Conservation (phyloP, 2,329 filamentous ascomycete species). For the Zarea fungicola region DNA sequence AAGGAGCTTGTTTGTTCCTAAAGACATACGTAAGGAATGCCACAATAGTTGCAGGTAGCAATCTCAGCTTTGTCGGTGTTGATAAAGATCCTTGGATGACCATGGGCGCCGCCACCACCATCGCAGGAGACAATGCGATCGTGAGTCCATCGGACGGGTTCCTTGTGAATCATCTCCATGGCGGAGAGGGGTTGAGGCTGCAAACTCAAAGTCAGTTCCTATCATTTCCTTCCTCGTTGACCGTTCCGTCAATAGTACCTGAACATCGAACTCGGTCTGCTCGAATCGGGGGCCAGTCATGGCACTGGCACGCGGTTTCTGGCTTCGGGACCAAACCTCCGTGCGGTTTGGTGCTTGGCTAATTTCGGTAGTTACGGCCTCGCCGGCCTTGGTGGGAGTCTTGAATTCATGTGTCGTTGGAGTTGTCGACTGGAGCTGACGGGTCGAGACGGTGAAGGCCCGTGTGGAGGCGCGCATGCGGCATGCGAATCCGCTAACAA, state of each 20-base stretch:
- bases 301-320: slow-evolving; percentile 72
- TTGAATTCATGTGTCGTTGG: slow-evolving; percentile 32
- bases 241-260: slow-evolving; percentile 52
- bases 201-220: slow-evolving; percentile 14
- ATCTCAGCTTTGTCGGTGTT: slow-evolving; percentile 98
- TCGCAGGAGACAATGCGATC: slow-evolving; percentile 79
- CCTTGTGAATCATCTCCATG: slow-evolving; percentile 93
- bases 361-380: slow-evolving; percentile 42
- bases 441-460: slow-evolving; percentile 43
- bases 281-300: slow-evolving; percentile 96
- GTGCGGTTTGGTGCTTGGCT: slow-evolving; percentile 83
- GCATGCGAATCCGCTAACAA: slow-evolving; percentile 39
- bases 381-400: slow-evolving; percentile 38
- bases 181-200: slow-evolving; percentile 86
- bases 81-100: slow-evolving; percentile 93
- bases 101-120: slow-evolving; percentile 73
- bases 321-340: slow-evolving; percentile 77
- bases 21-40: slow-evolving; percentile 83
- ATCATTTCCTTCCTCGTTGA: slow-evolving; percentile 2
- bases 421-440: slow-evolving; percentile 40
- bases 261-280: slow-evolving; percentile 87
- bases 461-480: slow-evolving; percentile 40
- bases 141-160: slow-evolving; percentile 89
- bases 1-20: background rate
- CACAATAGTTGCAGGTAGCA: slow-evolving; percentile 84